A percentile compares a stretch with the other conserved stretches of the same genome.
Conservation (phyloP, 805 yeast species). For the Saccharomycopsis oosterbeekiorum region DNA sequence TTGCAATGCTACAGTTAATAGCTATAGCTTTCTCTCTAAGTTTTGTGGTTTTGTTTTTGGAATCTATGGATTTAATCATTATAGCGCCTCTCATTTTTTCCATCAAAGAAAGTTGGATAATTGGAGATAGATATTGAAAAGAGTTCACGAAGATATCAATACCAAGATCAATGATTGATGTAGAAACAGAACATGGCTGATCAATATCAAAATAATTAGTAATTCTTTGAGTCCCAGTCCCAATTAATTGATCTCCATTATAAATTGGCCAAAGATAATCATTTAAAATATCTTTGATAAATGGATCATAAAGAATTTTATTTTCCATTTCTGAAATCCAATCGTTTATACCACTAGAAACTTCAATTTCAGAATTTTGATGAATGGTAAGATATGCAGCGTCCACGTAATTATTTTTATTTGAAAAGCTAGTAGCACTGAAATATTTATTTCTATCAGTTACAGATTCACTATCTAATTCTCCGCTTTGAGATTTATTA, state of each 20-base stretch:
- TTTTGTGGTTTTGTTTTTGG: constrained; percentile 9
- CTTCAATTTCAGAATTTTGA: background rate
- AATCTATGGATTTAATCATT: constrained; percentile 27
- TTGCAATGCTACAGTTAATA: constrained; percentile 53
- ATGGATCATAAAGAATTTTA: constrained; percentile 20
- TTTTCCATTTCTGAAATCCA: constrained; percentile 21
- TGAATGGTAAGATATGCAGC: background rate
- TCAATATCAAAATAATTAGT: constrained; percentile 25
- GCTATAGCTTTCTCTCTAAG: constrained; percentile 37
- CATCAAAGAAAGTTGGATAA: constrained; percentile 79
- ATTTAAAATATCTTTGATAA: constrained; percentile 12
- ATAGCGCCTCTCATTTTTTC: constrained; percentile 62
- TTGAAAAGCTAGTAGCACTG: constrained; percentile 18
- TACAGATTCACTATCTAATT: background rate
- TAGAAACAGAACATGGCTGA: constrained; percentile 26
- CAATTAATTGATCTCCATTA: constrained; percentile 23
- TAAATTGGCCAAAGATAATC: constrained; percentile 20
- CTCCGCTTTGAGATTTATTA: background rate
- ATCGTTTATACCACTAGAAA: constrained; percentile 25
- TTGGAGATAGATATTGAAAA: constrained; percentile 61
- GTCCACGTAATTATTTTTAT: background rate
- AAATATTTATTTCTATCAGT: constrained; percentile 16
- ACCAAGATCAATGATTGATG: constrained; percentile 62
- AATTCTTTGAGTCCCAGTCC: constrained; percentile 27
- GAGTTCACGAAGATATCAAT: constrained; percentile 64